These are phyloP conservation scores for Chrysoporthe deuterocubensis DNA, from an alignment of 2,329 filamentous ascomycete genomes.

Conservation along the genomic window DNA sequence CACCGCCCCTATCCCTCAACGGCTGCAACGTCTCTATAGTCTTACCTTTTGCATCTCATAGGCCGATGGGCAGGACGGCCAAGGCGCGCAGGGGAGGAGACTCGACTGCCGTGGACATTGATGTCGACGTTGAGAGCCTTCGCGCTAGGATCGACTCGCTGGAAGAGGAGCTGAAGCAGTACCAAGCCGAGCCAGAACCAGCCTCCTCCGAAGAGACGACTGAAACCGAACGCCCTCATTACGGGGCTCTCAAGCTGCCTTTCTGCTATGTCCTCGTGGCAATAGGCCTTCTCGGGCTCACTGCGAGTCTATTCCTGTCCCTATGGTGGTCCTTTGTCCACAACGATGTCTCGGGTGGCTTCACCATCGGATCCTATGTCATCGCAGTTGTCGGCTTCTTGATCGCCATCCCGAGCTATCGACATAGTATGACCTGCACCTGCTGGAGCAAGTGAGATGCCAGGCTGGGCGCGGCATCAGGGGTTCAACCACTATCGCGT, in stretches of 20 bases:
- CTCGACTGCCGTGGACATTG: background rate
- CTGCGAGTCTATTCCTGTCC: background rate
- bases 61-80: background rate
- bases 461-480: background rate
- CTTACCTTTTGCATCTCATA: background rate
- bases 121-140: background rate
- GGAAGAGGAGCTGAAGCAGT: background rate
- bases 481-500: background rate
- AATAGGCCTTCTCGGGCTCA: background rate
- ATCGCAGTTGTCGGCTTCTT: slow-evolving; percentile 4
- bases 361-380: background rate
- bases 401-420: slow-evolving; percentile 4
- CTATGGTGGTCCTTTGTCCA: slow-evolving; percentile 11
- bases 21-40: background rate
- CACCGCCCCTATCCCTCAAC: no score
- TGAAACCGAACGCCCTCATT: background rate
- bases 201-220: background rate
- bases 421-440: slow-evolving; percentile 8
- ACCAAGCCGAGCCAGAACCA: background rate
- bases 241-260: background rate
- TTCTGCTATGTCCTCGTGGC: slow-evolving; percentile 10
- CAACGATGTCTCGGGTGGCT: slow-evolving; percentile 10
- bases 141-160: background rate
- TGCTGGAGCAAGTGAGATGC: background rate
- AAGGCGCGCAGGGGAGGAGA: background rate